These are phyloP conservation scores for Limnanthes douglasii DNA, from an alignment of 345 rosid genomes.

Conservation along the genomic window DNA sequence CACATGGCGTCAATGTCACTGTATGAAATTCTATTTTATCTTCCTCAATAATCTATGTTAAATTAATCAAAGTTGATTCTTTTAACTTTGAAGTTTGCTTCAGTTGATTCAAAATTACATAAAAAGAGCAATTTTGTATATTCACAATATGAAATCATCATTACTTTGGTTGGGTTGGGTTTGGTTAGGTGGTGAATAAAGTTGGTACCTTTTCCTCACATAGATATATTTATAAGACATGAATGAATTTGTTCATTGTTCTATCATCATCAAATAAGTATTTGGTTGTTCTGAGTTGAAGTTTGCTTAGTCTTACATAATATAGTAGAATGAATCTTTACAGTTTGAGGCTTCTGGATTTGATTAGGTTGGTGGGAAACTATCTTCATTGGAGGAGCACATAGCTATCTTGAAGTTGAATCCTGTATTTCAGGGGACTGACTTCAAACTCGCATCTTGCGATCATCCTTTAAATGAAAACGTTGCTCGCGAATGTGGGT, in stretches of 20 bases:
- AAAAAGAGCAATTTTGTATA: no score
- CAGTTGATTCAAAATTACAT: no score
- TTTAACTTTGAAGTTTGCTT: background rate
- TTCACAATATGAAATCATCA: no score
- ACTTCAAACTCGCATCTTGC: slow-evolving; percentile 84
- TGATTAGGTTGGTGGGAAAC: slow-evolving; percentile 66
- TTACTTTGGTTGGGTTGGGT: background rate
- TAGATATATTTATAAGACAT: no score
- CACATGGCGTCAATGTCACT: slow-evolving; percentile 82
- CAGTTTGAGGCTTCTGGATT: background rate
- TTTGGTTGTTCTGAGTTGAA: no score
- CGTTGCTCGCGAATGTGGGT: slow-evolving; percentile 79
- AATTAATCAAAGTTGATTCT: background rate
- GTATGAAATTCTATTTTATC: slow-evolving; percentile 22
- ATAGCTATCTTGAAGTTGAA: slow-evolving; percentile 31
- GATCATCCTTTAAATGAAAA: slow-evolving; percentile 43
- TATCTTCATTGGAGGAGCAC: slow-evolving; percentile 48
- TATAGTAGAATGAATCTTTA: background rate
- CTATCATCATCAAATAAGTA: no score
- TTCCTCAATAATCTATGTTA: background rate
- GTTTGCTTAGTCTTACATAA: no score
- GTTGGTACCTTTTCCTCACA: background rate
- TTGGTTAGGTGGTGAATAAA: background rate
- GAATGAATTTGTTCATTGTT: background rate
- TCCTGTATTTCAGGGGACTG: slow-evolving; percentile 64